phyloP scores from a whole-genome alignment of 768 basidiomycete genomes.

The Russula brevipes region DNA sequence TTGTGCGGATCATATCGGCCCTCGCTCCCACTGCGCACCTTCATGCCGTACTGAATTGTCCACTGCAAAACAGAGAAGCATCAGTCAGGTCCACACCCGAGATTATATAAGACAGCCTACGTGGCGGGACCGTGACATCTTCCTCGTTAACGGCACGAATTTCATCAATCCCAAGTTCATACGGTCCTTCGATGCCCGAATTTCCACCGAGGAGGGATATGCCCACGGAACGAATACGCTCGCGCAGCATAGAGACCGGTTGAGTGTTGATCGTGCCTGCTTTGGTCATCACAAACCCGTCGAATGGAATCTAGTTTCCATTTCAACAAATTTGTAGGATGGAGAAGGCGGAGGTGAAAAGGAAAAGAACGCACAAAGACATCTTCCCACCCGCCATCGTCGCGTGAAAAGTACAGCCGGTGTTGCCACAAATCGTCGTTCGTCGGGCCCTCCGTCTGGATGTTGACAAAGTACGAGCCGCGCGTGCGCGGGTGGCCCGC shows the following conservation, averaged over 20 bases:
- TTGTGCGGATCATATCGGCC: slow-evolving; percentile 1
- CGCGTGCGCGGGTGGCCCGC: slow-evolving; percentile 71
- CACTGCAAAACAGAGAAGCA: not conserved
- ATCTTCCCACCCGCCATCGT: slow-evolving; percentile 72
- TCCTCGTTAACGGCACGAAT: slow-evolving; percentile 80
- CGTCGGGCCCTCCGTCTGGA: slow-evolving; percentile 81
- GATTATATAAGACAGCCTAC: slow-evolving; percentile 26
- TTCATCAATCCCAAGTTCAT: slow-evolving; percentile 78
- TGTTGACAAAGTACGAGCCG: slow-evolving; percentile 87
- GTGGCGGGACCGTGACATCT: slow-evolving; percentile 39
- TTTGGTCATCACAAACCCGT: slow-evolving; percentile 69
- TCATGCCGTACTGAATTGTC: slow-evolving; percentile 4
- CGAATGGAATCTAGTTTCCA: slow-evolving; percentile 66
- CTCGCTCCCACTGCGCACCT: not conserved
- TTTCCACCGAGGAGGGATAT: slow-evolving; percentile 86
- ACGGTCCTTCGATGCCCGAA: slow-evolving; percentile 64
- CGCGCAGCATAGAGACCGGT: slow-evolving; percentile 71
- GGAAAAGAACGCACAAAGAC: slow-evolving; percentile 54
- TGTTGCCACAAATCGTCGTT: slow-evolving; percentile 94
- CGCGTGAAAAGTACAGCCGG: slow-evolving; percentile 69
- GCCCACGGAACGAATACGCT: slow-evolving; percentile 74
- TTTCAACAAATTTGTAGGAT: no score
- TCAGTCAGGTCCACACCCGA: not conserved
- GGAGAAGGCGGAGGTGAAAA: slow-evolving; percentile 8
- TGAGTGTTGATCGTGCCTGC: slow-evolving; percentile 62